Evolutionary conservation across 139 green algal genomes (phyloP), one percentile per base, ranked within the genome.

Genomic region (Micractinium conductrix): DNA sequence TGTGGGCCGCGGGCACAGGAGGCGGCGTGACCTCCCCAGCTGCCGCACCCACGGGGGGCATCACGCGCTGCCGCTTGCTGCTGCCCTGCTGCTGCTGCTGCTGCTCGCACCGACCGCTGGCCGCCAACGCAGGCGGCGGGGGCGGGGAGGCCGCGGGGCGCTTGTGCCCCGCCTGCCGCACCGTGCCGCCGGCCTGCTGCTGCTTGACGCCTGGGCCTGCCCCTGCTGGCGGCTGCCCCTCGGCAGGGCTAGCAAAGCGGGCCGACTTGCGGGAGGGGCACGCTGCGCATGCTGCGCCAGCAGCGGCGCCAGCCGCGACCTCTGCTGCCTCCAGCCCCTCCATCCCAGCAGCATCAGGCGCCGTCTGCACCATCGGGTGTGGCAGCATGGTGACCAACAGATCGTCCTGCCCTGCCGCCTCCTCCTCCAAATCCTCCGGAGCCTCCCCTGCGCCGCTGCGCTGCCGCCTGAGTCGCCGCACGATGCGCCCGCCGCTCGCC

Each of bases 321-420:
- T 19, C 78, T 48, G 43, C 62, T 45, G 43, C 78, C 19, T 30
- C 55, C 28, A 17, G 19, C 0, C 19, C 78, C 5, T 73, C 76
- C 7, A 33, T 8, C 37, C 78, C 28, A 19, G 17, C 78, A 16
- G 78, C 78, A 45, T 83, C 78, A 2, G 78, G 78, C 4, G 78
- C 78, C 9, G 78, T 83, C 62, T 83, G 78, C 30, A 83, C 62
- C 17, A 83, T 30, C 4, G 78, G 78, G 42, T 83, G 78, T 37
- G 78, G 78, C 78, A 74, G 78, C 62, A 83, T 24, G 30, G 78
- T 75, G 30, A 83, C 62, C 19, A 74, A 62, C 62, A 83, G 78
- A 42, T 74, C 78, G 4, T 48, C 78, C 1, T 6, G 60, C 17
- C 33, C 62, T 16, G 44, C 62, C 35, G 4, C 74, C 17, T 82